Base-by-base conservation (phyloP, 2,329 filamentous ascomycete genomes). In the Ceratocystis eucalypticola region DNA sequence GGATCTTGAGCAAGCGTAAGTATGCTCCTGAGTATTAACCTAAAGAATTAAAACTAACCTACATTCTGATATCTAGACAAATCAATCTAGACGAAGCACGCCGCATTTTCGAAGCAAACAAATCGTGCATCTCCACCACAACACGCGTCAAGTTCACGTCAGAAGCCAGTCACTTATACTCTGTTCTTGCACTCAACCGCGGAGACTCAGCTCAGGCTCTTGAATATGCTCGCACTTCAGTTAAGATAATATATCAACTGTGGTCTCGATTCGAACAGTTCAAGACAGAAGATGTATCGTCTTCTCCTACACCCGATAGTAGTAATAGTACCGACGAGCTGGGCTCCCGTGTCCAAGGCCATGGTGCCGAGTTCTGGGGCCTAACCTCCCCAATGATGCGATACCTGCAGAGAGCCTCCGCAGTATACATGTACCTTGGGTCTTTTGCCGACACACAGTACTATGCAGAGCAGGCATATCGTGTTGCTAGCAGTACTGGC, bases 391-490 rank as follows among this genome's bases (percentile, higher is more conserved):
- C 87, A 0, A 80, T 96, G 22, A 86, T 91, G 71, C 82, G 84
- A 37, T 84, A 86, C 66, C 78, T 96, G 15, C 76, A 86, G 68
- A 86, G 91, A 67, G 82, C 96, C 2, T 91, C 91, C 0, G 82
- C 82, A 3, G 79, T 96, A 1, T 96, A 92, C 71, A 85, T 88
- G 0, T 88, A 96, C 70, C 83, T 94, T 69, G 94, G 94, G 33
- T 83, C 96, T 76, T 90, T 91, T 69, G 86, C 90, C 68, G 93
- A 97, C 74, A 93, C 93, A 1, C 77, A 93, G 0, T 94, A 92
- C 73, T 95, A 96, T 70, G 87, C 88, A 1, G 88, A 96, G 70
- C 88, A 94, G 71, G 91, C 91, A 0, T 80, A 88, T 65, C 90
- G 88, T 71, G 83, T 96, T 68, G 89, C 89, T 25, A 80, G 82